Evolutionary conservation across 2,329 filamentous ascomycete genomes (phyloP).

Genomic region (Epichloe coenophiala): DNA sequence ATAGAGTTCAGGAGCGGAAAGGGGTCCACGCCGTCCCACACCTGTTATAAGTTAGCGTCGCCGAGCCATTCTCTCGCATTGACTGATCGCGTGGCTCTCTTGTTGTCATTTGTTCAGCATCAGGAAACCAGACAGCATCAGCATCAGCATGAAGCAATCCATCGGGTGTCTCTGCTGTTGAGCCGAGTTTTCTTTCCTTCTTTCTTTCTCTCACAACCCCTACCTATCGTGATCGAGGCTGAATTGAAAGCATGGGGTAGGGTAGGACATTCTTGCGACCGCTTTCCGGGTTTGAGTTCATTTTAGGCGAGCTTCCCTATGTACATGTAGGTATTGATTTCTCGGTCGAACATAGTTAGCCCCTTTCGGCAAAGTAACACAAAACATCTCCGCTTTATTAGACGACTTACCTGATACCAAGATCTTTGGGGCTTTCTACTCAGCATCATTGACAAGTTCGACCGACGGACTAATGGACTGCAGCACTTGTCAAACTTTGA

Average conservation of each 20-base stretch:
- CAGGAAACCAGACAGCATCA: background rate
- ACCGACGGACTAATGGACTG: background rate
- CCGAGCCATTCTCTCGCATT: background rate
- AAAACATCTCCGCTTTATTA: background rate
- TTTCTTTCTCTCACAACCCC: background rate
- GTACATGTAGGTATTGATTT: background rate
- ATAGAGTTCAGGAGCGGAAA: background rate
- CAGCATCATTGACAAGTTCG: background rate
- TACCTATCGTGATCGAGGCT: background rate
- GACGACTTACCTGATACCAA: background rate
- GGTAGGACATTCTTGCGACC: background rate
- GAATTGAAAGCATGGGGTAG: background rate
- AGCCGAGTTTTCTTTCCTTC: background rate
- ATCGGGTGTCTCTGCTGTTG: background rate
- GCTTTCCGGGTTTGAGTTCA: background rate
- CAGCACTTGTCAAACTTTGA: too few relatives aligned
- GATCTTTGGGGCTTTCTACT: background rate
- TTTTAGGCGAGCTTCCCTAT: background rate
- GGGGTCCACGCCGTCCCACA: conserved; percentile 1
- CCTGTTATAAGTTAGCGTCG: background rate
- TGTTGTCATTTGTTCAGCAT: background rate
- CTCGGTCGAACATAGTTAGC: background rate
- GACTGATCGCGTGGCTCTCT: background rate
- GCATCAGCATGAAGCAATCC: background rate
- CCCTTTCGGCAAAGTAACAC: background rate